These are phyloP conservation scores for Aspergillus sclerotioniger DNA, from an alignment of 495 filamentous ascomycete species.

Conservation along the genomic window DNA sequence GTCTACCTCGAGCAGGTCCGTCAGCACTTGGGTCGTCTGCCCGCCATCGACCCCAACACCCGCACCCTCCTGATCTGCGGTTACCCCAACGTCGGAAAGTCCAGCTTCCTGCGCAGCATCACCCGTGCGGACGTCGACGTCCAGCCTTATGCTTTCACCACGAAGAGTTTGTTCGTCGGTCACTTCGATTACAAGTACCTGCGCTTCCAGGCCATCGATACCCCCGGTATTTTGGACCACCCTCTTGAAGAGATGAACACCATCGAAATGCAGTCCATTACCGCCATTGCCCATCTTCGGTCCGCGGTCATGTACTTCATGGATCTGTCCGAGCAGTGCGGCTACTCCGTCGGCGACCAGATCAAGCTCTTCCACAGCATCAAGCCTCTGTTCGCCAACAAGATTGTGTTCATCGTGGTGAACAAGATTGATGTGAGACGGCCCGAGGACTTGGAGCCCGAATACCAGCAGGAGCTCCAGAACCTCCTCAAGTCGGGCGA, in stretches of 20 bases:
- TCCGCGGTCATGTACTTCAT: slow-evolving; percentile 97
- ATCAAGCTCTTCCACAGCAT: slow-evolving; percentile 92
- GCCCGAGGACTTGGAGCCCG: slow-evolving; percentile 83
- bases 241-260: slow-evolving; percentile 99
- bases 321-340: slow-evolving; percentile 96
- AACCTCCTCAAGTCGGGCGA: slow-evolving; percentile 77
- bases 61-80: slow-evolving; percentile 93
- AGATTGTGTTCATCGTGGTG: slow-evolving; percentile 91
- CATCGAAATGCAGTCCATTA: slow-evolving; percentile 98
- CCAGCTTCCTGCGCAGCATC: slow-evolving; percentile 86
- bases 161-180: slow-evolving; percentile 94
- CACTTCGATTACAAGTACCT: slow-evolving; percentile 99
- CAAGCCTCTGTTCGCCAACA: slow-evolving; percentile 94
- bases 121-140: slow-evolving; percentile 96
- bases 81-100: slow-evolving; percentile 98
- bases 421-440: slow-evolving; percentile 95
- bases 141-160: slow-evolving; percentile 98
- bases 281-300: slow-evolving; percentile 92
- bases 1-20: slow-evolving; percentile 96
- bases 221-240: slow-evolving; percentile 93
- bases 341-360: slow-evolving; percentile 89
- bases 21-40: slow-evolving; percentile 94
- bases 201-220: slow-evolving; percentile 87
- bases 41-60: slow-evolving; percentile 96
- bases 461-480: slow-evolving; percentile 74